phyloP scores from a whole-genome alignment of 495 filamentous ascomycete genomes.

The Podospora conica region DNA sequence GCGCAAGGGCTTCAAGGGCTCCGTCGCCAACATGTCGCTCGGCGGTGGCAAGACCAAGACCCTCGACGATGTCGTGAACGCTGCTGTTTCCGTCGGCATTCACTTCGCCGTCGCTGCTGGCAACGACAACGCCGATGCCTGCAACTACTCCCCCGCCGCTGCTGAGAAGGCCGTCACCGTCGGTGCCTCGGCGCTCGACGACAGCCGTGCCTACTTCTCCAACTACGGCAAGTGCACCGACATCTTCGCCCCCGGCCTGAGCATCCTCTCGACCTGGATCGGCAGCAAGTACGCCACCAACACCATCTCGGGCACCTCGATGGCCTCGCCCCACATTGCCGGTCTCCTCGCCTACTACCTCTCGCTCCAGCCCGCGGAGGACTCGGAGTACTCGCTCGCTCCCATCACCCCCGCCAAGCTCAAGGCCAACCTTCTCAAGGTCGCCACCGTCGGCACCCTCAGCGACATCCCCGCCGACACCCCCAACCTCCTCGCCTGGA shows the following conservation, averaged over 20 bases:
- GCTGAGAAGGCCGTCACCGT: slow-evolving; percentile 92
- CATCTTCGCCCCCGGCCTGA: slow-evolving; percentile 96
- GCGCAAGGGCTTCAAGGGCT: slow-evolving; percentile 96
- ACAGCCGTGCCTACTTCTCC: slow-evolving; percentile 99
- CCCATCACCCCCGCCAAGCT: slow-evolving; percentile 89
- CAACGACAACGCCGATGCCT: slow-evolving; percentile 97
- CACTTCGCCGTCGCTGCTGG: slow-evolving; percentile 98
- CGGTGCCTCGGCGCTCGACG: slow-evolving; percentile 84
- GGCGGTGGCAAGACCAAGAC: slow-evolving; percentile 91
- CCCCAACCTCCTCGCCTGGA: slow-evolving; percentile 89
- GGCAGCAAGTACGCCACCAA: slow-evolving; percentile 90
- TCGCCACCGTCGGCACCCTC: slow-evolving; percentile 76
- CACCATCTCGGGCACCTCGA: slow-evolving; percentile 98
- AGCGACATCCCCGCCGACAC: slow-evolving; percentile 81
- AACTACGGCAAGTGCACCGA: slow-evolving; percentile 99
- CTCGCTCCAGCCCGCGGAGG: slow-evolving; percentile 82
- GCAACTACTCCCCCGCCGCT: slow-evolving; percentile 98
- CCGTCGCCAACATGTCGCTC: slow-evolving; percentile 97
- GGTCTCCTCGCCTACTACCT: slow-evolving; percentile 97
- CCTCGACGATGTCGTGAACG: slow-evolving; percentile 89
- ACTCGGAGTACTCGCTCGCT: slow-evolving; percentile 84
- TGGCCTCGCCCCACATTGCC: slow-evolving; percentile 96
- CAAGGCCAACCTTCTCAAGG: slow-evolving; percentile 77
- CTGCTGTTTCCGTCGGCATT: slow-evolving; percentile 80
- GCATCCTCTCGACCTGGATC: slow-evolving; percentile 97